Evolutionary conservation across 1,284 basidiomycete genomes (phyloP).

Genomic region (Phellopilus nigrolimitatus): DNA sequence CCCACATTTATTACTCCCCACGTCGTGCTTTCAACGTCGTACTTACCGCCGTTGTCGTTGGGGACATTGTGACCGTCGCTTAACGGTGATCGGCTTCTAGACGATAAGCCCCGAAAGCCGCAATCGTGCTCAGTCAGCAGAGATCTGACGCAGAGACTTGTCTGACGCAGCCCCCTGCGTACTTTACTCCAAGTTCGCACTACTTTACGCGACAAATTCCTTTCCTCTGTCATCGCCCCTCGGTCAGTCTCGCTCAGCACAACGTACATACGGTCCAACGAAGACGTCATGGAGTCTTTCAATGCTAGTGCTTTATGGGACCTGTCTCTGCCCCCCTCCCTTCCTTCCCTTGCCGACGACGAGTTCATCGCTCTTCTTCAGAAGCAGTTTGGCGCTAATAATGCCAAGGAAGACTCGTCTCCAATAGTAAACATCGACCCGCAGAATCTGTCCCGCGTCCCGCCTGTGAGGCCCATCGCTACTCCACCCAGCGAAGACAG

Average conservation of each 20-base stretch:
- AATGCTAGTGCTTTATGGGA: conserved; percentile 56
- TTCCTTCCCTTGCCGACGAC: conserved; percentile 65
- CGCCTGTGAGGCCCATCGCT: conserved; percentile 34
- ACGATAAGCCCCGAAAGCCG: background rate
- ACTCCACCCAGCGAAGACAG: conserved; percentile 45
- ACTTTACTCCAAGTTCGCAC: background rate
- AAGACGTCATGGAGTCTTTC: conserved; percentile 32
- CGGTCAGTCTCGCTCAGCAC: conserved; percentile 1
- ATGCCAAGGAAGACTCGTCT: conserved; percentile 23
- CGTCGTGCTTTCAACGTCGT: background rate
- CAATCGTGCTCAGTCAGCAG: conserved; percentile 19
- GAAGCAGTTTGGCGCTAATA: conserved; percentile 53
- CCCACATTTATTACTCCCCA: background rate
- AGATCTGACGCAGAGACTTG: background rate
- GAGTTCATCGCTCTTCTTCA: conserved; percentile 74
- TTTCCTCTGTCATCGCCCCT: conserved; percentile 1
- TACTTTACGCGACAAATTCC: conserved; percentile 6
- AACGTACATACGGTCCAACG: conserved; percentile 22
- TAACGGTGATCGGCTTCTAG: too few species aligned
- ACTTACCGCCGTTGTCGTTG: background rate
- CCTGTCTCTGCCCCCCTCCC: conserved; percentile 49
- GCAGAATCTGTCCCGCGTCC: conserved; percentile 43
- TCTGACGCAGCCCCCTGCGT: background rate
- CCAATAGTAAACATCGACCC: conserved; percentile 47
- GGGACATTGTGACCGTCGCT: too few species aligned